Evolutionary conservation across 139 green algal species (phyloP), one percentile per base, ranked within the genome.

Genomic region (Medakamo hakoo): DNA sequence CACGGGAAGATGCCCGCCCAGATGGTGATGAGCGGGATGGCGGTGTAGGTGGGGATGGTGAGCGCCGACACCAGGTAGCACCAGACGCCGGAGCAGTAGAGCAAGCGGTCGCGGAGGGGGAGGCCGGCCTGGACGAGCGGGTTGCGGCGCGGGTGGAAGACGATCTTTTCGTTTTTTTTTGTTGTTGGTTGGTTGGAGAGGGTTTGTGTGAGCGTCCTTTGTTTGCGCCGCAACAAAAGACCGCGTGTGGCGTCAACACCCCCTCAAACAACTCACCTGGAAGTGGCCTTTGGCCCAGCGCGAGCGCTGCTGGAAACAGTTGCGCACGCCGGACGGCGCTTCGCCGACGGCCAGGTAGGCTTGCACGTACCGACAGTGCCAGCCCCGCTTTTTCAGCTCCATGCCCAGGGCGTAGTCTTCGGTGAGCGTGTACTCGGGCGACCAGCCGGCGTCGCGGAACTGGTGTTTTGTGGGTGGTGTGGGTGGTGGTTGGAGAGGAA

Each of bases 281-380:
- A 84, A 84, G 68, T 88, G 81, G 4, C 84, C 84, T 70, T 92
- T 92, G 77, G 77, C 80, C 84, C 84, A 91, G 59, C 84, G 81
- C 3, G 82, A 89, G 57, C 84, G 76, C 73, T 91, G 84, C 60
- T 86, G 80, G 79, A 88, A 91, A 71, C 83, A 83, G 61, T 91
- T 88, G 49, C 84, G 79, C 27, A 86, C 80, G 61, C 89, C 82
- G 52, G 88, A 80, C 27, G 84, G 84, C 4, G 84, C 84, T 77
- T 90, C 82, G 27, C 82, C 82, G 52, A 86, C 75, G 26, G 81
- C 83, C 65, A 88, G 72, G 67, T 89, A 89, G 75, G 88, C 82
- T 30, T 72, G 26, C 30, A 89, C 78, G 9, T 16, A 52, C 40
- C 40, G 40, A 16, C 40, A 52, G 40, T 52, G 40, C 78, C 78